Base-by-base conservation (phyloP, 345 rosid species). In the Turritis glabra region DNA sequence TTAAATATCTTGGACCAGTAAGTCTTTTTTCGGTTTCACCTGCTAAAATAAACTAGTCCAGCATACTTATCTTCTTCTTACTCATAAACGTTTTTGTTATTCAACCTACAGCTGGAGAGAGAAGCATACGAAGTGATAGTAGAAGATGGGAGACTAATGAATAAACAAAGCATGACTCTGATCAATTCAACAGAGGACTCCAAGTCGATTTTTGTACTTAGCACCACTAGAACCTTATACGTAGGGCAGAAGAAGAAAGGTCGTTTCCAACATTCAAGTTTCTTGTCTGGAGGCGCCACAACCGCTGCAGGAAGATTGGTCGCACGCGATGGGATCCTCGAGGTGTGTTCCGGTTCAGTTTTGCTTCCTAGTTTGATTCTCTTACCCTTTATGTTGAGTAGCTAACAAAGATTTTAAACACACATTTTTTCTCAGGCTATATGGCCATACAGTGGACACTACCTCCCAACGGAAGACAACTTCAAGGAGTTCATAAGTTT, bases 381-480 rank as follows among this genome's bases (percentile, higher is more conserved):
- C 32, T 44, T 29, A 32, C 14, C 25, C 18, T 47, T 71, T 37
- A 55, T 35, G 60, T 38, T 26, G 7, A 41, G 21, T 13, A 37
- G 22, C 68, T 65, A 23, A 64, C 12, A 44, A 22, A 62, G 41
- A 19, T 52, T 21, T 33, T 11, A 18, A 29, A 51, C n/a, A 37
- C 64, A 32, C 13, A 10, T 11, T 48, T 25, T 37, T 48, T 21
- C 35, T 51, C 61, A 85, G 92, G 90, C 88, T 69, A 70, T 84
- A 54, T 88, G 89, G 92, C 84, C 92, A 38, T 86, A 88, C 72
- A 88, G 92, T 69, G 92, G 92, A 52, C 92, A 88, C 67, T 88
- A 88, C 64, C 87, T 79, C 56, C 90, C 90, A 64, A 77, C 90
- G 7, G 86, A 86, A 79, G 92, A 88, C 71, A 86, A 84, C 73